Evolutionary conservation across 148 eudicot genomes (phyloP).

Genomic region (Vaccinium macrocarpon): DNA sequence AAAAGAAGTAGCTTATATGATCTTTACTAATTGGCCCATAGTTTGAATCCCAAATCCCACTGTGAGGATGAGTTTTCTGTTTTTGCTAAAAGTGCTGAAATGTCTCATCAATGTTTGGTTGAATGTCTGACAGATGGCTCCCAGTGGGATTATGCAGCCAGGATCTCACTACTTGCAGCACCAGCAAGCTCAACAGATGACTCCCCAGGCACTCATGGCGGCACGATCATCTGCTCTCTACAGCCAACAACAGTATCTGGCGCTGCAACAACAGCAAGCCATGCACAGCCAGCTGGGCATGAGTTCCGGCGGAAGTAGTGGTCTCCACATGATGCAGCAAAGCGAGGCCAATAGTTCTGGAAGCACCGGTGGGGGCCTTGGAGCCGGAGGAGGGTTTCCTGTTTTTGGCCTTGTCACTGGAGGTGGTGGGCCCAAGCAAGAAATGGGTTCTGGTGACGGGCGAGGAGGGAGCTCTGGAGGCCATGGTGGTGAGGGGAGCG

Average conservation of each 20-base stretch:
- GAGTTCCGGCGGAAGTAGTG: constrained; percentile 60
- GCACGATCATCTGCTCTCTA: constrained; percentile 89
- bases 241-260: constrained; percentile 69
- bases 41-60: not conserved
- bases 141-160: constrained; percentile 55
- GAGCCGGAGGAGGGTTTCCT: constrained; percentile 46
- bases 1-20: not conserved
- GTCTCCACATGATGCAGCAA: constrained; percentile 79
- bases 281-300: constrained; percentile 68
- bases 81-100: too few species aligned
- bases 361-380: constrained; percentile 26
- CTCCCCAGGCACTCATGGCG: constrained; percentile 83
- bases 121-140: constrained; percentile 38
- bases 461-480: constrained; percentile 35
- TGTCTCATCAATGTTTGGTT: not conserved
- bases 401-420: constrained; percentile 46
- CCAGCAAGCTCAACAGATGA: constrained; percentile 74
- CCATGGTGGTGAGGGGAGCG: constrained; percentile 56
- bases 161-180: constrained; percentile 74
- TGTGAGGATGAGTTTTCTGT: not conserved
- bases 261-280: constrained; percentile 73
- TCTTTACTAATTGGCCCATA: not conserved
- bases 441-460: constrained; percentile 45
- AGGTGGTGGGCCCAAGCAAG: constrained; percentile 52
- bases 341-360: constrained; percentile 47